Percentiles rank a stretch among this genome's conserved stretches.
These are phyloP conservation scores for Amauroascus verrucosus DNA, from an alignment of 2,329 filamentous ascomycete species.

Conservation along the genomic window DNA sequence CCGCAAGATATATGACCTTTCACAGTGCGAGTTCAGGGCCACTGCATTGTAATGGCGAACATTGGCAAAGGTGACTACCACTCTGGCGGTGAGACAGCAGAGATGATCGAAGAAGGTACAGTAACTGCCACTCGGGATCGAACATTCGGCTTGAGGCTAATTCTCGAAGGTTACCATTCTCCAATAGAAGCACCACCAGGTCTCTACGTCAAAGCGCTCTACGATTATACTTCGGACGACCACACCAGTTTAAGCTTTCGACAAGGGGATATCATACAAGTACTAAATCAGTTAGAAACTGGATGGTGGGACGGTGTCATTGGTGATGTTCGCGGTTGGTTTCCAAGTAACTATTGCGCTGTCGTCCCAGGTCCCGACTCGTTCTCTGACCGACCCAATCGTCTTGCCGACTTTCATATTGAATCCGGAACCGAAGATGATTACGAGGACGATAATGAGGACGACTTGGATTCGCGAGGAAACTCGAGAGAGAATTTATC, in stretches of 20 bases:
- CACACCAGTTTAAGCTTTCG: conserved; percentile 93
- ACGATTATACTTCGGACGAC: conserved; percentile 97
- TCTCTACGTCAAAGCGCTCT: conserved; percentile 86
- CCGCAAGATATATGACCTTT: not conserved
- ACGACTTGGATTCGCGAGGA: conserved; percentile 56
- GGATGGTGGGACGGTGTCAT: conserved; percentile 99
- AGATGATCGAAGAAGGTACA: conserved; percentile 1
- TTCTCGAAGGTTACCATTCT: conserved; percentile 9
- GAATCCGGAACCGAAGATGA: conserved; percentile 49
- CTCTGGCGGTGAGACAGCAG: not conserved
- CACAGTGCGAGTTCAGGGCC: not conserved
- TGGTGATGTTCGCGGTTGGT: conserved; percentile 93
- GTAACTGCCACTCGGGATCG: not conserved
- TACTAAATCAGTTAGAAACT: conserved; percentile 94
- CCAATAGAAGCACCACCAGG: conserved; percentile 37
- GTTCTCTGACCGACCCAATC: conserved; percentile 35
- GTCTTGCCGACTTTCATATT: conserved; percentile 44
- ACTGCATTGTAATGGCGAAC: not conserved
- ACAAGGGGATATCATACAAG: conserved; percentile 94
- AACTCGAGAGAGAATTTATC: conserved; percentile 53
- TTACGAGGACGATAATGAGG: conserved; percentile 52
- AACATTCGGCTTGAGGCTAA: not conserved
- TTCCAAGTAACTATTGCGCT: conserved; percentile 96
- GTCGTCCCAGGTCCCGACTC: conserved; percentile 70
- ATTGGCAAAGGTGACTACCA: not conserved